Base-by-base conservation (phyloP, 1,139 yeast species). In the Lizanozyma gosingica region DNA sequence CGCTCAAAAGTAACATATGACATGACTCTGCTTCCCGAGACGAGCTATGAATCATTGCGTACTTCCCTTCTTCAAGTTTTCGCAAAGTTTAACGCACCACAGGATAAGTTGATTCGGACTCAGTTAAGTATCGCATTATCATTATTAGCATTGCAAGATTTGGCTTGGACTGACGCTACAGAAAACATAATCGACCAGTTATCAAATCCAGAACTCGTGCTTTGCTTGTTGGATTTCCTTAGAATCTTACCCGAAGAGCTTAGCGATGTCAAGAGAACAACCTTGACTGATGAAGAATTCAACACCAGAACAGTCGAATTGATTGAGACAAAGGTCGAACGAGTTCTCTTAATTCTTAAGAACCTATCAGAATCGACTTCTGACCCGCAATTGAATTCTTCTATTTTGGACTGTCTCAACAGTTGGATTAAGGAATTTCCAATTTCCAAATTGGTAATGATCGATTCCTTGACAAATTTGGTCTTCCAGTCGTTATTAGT, bases 341-440 rank as follows among this genome's bases (percentile, higher is more conserved):
- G 73, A 39, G 88, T 92, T 1, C 63, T 90, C 43, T 58, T 71
- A 41, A 67, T 86, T 39, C 65, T 88, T 46, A 71, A 76, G 34
- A 71, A 74, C 40, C 65, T 76, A 45, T 56, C 76, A 16, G 66
- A 71, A 36, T 37, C 33, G 36, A 34, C 45, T 11, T 45, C 51
- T 36, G 45, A 49, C 15, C 39, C 47, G 4, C 41, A 45, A 4
- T 43, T 49, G 14, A 55, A 57, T 40, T 50, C 65, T 9, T 41
- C 52, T 17, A 70, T 88, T 14, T 71, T 90, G 46, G 83, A 79
- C 48, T 85, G 95, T 58, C 68, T 92, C 46, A 81, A 82, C 51
- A 83, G 94, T 29, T 92, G 98, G 98, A 78, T 92, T 43, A 76
- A 74, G 47, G 98, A 92, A 56, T 77, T 87, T 40, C 85, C 92